These are phyloP conservation scores for Fragilaria crotonensis DNA, from an alignment of 108 stramenopile genomes.

Conservation along the genomic window DNA sequence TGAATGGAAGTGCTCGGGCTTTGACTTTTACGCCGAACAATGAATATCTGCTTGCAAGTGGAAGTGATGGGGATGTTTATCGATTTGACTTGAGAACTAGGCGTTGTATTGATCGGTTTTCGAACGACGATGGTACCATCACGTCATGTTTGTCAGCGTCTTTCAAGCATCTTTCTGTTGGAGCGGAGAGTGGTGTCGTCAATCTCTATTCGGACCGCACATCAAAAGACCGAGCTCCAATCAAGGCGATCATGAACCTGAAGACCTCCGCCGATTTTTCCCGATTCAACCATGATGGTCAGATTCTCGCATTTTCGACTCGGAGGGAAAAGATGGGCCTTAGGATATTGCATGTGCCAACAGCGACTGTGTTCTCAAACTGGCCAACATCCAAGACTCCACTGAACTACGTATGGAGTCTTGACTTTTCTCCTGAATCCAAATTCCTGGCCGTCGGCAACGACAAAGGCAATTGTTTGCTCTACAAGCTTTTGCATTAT, in stretches of 20 bases:
- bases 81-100: slow-evolving; percentile 76
- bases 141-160: slow-evolving; percentile 72
- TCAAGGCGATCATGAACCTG: slow-evolving; percentile 94
- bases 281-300: slow-evolving; percentile 85
- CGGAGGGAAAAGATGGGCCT: slow-evolving; percentile 77
- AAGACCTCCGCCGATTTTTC: slow-evolving; percentile 73
- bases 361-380: slow-evolving; percentile 90
- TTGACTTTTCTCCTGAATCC: slow-evolving; percentile 91
- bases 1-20: slow-evolving; percentile 86
- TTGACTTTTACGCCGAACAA: slow-evolving; percentile 80
- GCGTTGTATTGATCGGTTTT: slow-evolving; percentile 77
- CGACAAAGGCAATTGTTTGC: slow-evolving; percentile 91
- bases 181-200: slow-evolving; percentile 93
- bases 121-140: slow-evolving; percentile 87
- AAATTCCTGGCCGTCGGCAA: slow-evolving; percentile 89
- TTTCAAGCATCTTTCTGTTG: slow-evolving; percentile 69
- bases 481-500: slow-evolving; percentile 82
- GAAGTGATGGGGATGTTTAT: slow-evolving; percentile 93
- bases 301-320: slow-evolving; percentile 89
- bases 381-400: slow-evolving; percentile 98
- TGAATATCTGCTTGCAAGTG: slow-evolving; percentile 74
- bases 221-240: slow-evolving; percentile 25
- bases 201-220: slow-evolving; percentile 66
- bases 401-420: slow-evolving; percentile 82
- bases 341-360: slow-evolving; percentile 86